Evolutionary conservation across 2,329 filamentous ascomycete genomes (phyloP).

Genomic region (Gnomoniopsis sp.): DNA sequence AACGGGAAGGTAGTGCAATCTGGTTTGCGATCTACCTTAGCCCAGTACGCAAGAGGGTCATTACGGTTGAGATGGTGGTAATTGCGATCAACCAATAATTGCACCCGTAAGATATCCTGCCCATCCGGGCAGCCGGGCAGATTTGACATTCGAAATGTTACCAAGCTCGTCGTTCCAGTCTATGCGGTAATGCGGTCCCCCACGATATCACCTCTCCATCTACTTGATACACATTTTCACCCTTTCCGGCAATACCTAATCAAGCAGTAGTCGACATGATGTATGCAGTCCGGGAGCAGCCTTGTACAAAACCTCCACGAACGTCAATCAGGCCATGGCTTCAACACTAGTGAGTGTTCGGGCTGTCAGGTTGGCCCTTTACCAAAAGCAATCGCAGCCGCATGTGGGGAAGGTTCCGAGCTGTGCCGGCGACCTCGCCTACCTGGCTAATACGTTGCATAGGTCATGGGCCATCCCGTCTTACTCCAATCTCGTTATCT

Average conservation of each 20-base stretch:
- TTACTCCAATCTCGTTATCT: constrained; percentile 1
- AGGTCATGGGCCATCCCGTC: constrained; percentile 8
- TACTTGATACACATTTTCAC: constrained; percentile 6
- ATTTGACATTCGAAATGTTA: neutral
- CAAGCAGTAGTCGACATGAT: constrained; percentile 10
- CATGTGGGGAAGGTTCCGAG: constrained; percentile 13
- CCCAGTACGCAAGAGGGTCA: neutral
- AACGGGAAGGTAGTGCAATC: no score
- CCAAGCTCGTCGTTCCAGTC: neutral
- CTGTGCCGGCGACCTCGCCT: constrained; percentile 11
- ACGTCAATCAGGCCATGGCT: constrained; percentile 1
- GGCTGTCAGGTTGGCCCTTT: constrained; percentile 1
- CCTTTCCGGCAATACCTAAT: constrained; percentile 5
- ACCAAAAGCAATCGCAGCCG: constrained; percentile 2
- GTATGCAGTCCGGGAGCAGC: constrained; percentile 8
- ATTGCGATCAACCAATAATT: constrained; percentile 3
- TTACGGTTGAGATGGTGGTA: neutral
- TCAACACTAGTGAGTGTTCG: neutral
- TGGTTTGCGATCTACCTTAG: neutral
- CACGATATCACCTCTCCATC: neutral
- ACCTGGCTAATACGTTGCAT: neutral
- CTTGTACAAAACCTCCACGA: constrained; percentile 8
- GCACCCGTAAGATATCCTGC: neutral
- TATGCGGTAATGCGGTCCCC: neutral
- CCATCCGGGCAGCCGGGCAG: neutral